Base-by-base conservation (phyloP, 352 stramenopile species). In the Phytophthora tentaculata region DNA sequence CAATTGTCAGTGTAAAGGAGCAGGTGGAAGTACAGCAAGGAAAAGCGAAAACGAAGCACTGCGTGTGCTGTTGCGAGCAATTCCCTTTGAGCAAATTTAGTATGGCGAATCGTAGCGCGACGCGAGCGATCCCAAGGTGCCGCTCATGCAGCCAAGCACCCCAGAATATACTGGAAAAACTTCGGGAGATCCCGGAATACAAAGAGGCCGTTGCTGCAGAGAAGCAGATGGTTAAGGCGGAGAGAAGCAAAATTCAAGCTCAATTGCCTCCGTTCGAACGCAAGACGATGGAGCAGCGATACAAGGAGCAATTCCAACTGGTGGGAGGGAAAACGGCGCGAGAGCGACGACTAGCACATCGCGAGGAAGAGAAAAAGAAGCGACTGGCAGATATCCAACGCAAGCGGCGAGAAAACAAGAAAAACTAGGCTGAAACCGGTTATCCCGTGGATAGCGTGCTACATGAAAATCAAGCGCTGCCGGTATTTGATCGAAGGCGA, bases 231-330 rank as follows among this genome's bases (percentile, higher is more conserved):
- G 22, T 17, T 14, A 56, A 55, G 9, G 29, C 47, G n/a, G 20
- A 61, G 20, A 26, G 24, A 13, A 22, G 41, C 17, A 17, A 48
- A 45, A 60, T 22, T 19, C 7, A 43, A 24, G 12, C 20, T 23
- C 22, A 56, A 1, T n/a, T 69, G 45, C 45, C 55, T 5, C 28
- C 47, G 16, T 70, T 64, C 29, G 51, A 70, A 17, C 56, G 55
- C 22, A 70, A 65, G 35, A 65, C 55, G 9, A 32, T 35, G 19
- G 59, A 70, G 26, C 47, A 64, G 37, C 49, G 64, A 29, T 61
- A 56, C 14, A 41, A 71, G 13, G 64, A 71, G 14, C 19, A 49
- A 9, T 49, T 49, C 20, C 43, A 49, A 26, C 12, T 24, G n/a
- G 43, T 49, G n/a, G 5, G 43, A 49, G 63, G 63, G 39, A 66